phyloP scores from a whole-genome alignment of 192 early-diverging fungal species.

The Gryganskiella cystojenkinii region DNA sequence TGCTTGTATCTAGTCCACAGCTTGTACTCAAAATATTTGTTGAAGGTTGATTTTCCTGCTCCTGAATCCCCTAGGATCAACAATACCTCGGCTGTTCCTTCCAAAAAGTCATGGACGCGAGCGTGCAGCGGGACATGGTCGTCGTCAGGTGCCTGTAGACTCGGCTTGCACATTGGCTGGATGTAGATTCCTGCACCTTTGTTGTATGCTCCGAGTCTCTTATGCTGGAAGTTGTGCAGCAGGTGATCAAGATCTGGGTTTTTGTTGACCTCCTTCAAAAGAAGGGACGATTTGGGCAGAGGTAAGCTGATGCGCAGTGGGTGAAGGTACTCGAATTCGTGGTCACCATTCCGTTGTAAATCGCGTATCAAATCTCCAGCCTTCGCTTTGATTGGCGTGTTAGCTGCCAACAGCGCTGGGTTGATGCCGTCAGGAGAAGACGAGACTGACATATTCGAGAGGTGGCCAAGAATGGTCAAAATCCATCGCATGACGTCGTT shows the following conservation, averaged over 20 bases:
- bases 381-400: neutral
- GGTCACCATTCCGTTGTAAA: no score
- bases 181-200: neutral
- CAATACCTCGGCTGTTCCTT: neutral
- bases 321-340: no score
- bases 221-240: no score
- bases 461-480: neutral
- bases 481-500: neutral
- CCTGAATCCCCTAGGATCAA: constrained; percentile 12
- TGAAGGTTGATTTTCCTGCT: constrained; percentile 9
- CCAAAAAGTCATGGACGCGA: neutral
- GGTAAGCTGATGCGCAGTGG: no score
- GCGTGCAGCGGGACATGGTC: neutral
- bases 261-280: no score
- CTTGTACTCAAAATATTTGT: neutral
- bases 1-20: constrained; percentile 3
- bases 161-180: neutral
- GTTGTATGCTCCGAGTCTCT: neutral
- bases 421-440: neutral
- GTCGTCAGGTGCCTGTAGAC: neutral
- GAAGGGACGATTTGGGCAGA: no score
- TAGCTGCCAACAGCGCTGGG: neutral
- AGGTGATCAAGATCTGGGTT: neutral
- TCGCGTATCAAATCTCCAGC: no score
- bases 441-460: neutral